Evolutionary conservation across 495 filamentous ascomycete species (phyloP).

Genomic region (Venustampulla echinocandica): DNA sequence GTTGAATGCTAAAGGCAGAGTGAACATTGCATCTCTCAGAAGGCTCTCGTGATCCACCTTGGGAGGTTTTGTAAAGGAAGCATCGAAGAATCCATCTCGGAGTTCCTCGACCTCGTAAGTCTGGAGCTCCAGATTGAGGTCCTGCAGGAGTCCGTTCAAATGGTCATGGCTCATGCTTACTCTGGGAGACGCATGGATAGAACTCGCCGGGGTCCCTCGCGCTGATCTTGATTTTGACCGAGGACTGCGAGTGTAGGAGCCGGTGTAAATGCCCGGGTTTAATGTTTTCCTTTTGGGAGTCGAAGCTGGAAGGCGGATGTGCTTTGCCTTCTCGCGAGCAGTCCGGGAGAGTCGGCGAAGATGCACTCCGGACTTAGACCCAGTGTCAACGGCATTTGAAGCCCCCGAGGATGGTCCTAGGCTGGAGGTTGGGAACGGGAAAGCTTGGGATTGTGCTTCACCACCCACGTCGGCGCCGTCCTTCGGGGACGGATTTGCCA

Average conservation of each 20-base stretch:
- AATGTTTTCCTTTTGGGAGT: slow-evolving; percentile 10
- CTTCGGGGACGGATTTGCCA: too few relatives aligned
- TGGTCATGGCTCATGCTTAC: slow-evolving; percentile 27
- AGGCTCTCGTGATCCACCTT: slow-evolving; percentile 29
- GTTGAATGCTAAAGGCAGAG: slow-evolving; percentile 30
- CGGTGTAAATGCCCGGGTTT: slow-evolving; percentile 24
- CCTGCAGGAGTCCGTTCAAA: slow-evolving; percentile 30
- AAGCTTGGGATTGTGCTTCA: slow-evolving; percentile 4
- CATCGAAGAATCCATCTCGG: slow-evolving; percentile 53
- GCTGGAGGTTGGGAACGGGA: slow-evolving; percentile 5
- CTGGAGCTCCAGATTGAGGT: slow-evolving; percentile 32
- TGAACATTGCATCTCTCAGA: slow-evolving; percentile 29
- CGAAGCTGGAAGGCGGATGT: slow-evolving; percentile 10
- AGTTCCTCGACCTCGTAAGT: slow-evolving; percentile 46
- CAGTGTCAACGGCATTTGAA: background rate
- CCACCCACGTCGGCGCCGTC: background rate
- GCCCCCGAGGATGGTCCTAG: slow-evolving; percentile 1
- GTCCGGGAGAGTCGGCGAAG: slow-evolving; percentile 10
- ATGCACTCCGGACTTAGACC: slow-evolving; percentile 2
- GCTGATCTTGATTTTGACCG: slow-evolving; percentile 11
- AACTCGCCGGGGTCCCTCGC: slow-evolving; percentile 8
- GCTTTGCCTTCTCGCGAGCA: slow-evolving; percentile 11
- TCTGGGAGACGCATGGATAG: slow-evolving; percentile 23
- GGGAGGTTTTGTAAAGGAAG: slow-evolving; percentile 41
- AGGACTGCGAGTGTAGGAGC: slow-evolving; percentile 23